Evolutionary conservation across 441 rosid genomes (phyloP).

Genomic region (Manihot esculenta): DNA sequence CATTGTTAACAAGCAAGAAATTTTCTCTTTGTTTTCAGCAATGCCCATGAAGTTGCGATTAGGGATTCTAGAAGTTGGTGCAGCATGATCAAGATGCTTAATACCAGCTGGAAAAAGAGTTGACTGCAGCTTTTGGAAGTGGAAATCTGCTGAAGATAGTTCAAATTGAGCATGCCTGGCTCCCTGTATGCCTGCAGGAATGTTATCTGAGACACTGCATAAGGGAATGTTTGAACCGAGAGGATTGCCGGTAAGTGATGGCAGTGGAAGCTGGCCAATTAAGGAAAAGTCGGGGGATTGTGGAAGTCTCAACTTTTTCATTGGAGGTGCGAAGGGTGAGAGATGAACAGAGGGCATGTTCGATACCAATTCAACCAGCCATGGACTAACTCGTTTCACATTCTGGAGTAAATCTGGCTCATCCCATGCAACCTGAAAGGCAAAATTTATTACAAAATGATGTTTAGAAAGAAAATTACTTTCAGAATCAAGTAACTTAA

Average conservation of each 20-base stretch:
- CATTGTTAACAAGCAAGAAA: constrained; percentile 60
- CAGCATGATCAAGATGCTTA: constrained; percentile 34
- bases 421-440: constrained; percentile 89
- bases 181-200: constrained; percentile 99
- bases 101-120: constrained; percentile 43
- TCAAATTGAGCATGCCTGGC: constrained; percentile 98
- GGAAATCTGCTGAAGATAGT: constrained; percentile 66
- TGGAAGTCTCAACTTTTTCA: constrained; percentile 79
- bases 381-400: constrained; percentile 89
- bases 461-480: constrained; percentile 1
- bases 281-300: constrained; percentile 59
- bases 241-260: constrained; percentile 62
- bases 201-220: constrained; percentile 65
- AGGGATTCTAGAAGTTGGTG: constrained; percentile 30
- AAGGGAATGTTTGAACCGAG: constrained; percentile 57
- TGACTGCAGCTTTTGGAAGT: constrained; percentile 55
- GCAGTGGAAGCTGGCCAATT: constrained; percentile 52
- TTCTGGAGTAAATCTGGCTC: constrained; percentile 96
- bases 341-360: constrained; percentile 66
- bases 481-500: not conserved
- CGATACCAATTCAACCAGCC: constrained; percentile 89
- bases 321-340: constrained; percentile 72
- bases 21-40: constrained; percentile 37
- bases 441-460: not conserved
- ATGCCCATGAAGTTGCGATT: constrained; percentile 32